Conservation (phyloP, 2,329 filamentous ascomycete species). For the Pseudogymnoascus sp. region DNA sequence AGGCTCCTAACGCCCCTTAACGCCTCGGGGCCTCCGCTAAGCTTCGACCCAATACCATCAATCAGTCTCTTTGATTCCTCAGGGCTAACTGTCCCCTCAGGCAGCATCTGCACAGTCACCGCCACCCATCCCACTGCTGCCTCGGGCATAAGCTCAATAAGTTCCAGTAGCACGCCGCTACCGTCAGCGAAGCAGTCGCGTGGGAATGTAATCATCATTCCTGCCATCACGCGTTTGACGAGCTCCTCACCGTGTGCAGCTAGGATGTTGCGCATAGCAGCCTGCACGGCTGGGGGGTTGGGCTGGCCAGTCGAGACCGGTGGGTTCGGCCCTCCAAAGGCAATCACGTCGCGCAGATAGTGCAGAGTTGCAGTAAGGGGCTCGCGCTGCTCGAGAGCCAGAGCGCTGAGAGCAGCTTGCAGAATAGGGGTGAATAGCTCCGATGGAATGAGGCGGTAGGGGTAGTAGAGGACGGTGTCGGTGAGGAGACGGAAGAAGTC, state of each 20-base stretch:
- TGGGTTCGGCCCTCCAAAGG: constrained; percentile 73
- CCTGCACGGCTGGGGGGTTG: constrained; percentile 63
- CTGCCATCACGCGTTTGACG: constrained; percentile 83
- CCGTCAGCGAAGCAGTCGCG: constrained; percentile 92
- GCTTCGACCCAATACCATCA: constrained; percentile 69
- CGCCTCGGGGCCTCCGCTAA: constrained; percentile 55
- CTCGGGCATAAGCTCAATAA: constrained; percentile 80
- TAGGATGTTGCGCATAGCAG: constrained; percentile 66
- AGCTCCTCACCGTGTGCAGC: constrained; percentile 65
- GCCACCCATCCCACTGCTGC: constrained; percentile 79
- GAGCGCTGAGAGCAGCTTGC: constrained; percentile 75
- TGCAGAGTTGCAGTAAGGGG: constrained; percentile 87
- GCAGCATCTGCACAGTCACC: constrained; percentile 74
- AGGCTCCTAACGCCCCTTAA: constrained; percentile 73
- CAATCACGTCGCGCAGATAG: constrained; percentile 84
- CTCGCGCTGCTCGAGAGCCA: constrained; percentile 84
- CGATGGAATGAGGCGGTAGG: constrained; percentile 73
- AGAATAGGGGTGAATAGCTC: constrained; percentile 75
- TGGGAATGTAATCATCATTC: constrained; percentile 99
- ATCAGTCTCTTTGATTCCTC: constrained; percentile 76
- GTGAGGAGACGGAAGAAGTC: constrained; percentile 87
- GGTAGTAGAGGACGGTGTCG: constrained; percentile 89
- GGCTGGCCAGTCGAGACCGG: constrained; percentile 52
- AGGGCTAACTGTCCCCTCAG: constrained; percentile 70
- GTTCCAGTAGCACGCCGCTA: constrained; percentile 79